Evolutionary conservation across 2,329 filamentous ascomycete genomes (phyloP).

Genomic region (Chaetomium olivaceum): DNA sequence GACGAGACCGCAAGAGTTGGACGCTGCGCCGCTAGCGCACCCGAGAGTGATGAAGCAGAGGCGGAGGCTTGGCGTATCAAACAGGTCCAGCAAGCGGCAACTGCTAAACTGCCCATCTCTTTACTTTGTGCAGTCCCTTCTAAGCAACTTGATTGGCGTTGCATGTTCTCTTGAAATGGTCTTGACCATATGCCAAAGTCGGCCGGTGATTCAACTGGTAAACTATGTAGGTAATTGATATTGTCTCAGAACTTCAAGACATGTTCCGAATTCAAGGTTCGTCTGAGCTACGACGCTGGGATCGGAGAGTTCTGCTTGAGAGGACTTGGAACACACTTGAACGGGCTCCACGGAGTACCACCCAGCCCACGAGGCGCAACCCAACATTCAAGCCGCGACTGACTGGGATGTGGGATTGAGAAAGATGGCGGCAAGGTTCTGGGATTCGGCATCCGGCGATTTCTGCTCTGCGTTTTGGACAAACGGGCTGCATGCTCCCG

Average conservation of each 20-base stretch:
- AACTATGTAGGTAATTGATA: neutral
- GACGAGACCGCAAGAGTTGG: neutral
- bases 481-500: neutral
- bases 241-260: too few species aligned
- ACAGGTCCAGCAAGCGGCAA: neutral
- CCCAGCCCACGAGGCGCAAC: too few species aligned
- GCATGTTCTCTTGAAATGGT: neutral
- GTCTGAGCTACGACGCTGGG: too few species aligned
- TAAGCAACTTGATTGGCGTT: too few species aligned
- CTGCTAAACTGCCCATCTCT: neutral
- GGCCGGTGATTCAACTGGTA: neutral
- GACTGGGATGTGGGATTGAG: neutral
- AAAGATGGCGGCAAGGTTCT: neutral
- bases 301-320: too few species aligned
- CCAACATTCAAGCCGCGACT: neutral
- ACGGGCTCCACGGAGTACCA: too few species aligned
- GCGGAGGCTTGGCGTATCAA: neutral
- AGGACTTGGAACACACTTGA: too few species aligned
- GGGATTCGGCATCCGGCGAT: neutral
- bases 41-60: neutral
- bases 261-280: too few species aligned
- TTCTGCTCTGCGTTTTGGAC: neutral
- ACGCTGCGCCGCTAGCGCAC: neutral
- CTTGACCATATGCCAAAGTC: too few species aligned
- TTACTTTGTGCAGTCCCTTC: too few species aligned